Conservation (phyloP, 768 basidiomycete genomes). For the Xerocomellus chrysenteron region DNA sequence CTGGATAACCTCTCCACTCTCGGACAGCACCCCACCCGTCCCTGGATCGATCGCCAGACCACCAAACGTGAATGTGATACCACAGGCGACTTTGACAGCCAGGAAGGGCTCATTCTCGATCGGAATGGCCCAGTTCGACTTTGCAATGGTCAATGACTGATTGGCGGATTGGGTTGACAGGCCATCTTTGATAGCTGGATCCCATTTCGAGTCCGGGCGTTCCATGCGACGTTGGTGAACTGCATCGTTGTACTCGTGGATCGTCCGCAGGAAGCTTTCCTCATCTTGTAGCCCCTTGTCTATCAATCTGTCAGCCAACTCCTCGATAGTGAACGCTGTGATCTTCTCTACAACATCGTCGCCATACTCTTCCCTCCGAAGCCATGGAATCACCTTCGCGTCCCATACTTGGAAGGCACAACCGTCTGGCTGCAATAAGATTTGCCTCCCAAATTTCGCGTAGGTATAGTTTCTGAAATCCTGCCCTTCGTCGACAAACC, state of each 20-base stretch:
- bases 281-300: conserved; percentile 47
- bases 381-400: conserved; percentile 38
- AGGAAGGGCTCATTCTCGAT: conserved; percentile 55
- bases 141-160: conserved; percentile 42
- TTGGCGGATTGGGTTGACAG: conserved; percentile 48
- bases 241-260: conserved; percentile 52
- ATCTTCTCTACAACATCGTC: conserved; percentile 60
- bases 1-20: conserved; percentile 40
- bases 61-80: conserved; percentile 73
- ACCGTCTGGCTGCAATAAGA: conserved; percentile 56
- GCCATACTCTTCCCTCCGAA: conserved; percentile 67
- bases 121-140: conserved; percentile 68
- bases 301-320: conserved; percentile 48
- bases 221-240: conserved; percentile 38
- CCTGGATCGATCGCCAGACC: conserved; percentile 59
- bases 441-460: conserved; percentile 62
- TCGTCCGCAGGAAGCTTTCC: conserved; percentile 43
- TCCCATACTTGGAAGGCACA: conserved; percentile 70
- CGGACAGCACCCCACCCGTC: conserved; percentile 50
- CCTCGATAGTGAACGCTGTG: conserved; percentile 44
- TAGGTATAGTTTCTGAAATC: conserved; percentile 76
- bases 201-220: conserved; percentile 43
- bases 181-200: conserved; percentile 65
- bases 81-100: conserved; percentile 68
- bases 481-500: conserved; percentile 72